These are phyloP conservation scores for Pestalotiopsis sp. DNA, from an alignment of 2,329 filamentous ascomycete species.

Conservation along the genomic window DNA sequence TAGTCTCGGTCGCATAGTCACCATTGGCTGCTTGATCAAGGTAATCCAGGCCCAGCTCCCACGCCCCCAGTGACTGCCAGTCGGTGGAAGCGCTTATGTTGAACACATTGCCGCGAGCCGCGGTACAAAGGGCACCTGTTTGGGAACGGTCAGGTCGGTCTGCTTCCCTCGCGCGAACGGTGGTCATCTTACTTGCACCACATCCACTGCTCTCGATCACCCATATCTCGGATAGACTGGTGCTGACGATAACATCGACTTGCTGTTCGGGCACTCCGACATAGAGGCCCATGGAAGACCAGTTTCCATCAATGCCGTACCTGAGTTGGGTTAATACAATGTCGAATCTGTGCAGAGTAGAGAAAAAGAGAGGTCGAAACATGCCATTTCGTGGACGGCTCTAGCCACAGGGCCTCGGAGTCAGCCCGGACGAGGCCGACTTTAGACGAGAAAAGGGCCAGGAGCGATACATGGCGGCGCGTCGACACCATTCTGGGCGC, in stretches of 20 bases:
- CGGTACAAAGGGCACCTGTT: constrained; percentile 50
- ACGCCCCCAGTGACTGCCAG: constrained; percentile 61
- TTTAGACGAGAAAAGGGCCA: constrained; percentile 25
- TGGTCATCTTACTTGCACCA: constrained; percentile 39
- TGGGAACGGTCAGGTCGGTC: neutral
- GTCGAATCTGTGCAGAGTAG: constrained; percentile 3
- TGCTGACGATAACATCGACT: constrained; percentile 62
- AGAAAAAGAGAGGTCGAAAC: constrained; percentile 12
- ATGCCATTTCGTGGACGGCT: constrained; percentile 32
- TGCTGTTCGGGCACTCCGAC: constrained; percentile 45
- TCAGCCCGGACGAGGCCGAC: constrained; percentile 25
- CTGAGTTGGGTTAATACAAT: constrained; percentile 25
- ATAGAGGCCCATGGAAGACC: constrained; percentile 68
- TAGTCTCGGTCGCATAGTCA: constrained; percentile 59
- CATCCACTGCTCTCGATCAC: constrained; percentile 62
- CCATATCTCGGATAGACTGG: constrained; percentile 71
- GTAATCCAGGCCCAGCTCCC: constrained; percentile 59
- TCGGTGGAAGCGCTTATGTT: constrained; percentile 51
- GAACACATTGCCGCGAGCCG: constrained; percentile 60
- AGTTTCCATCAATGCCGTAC: constrained; percentile 58
- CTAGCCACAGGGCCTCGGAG: constrained; percentile 28
- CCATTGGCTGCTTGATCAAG: constrained; percentile 62
- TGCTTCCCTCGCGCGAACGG: neutral
- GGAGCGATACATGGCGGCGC: constrained; percentile 21
- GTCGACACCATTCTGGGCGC: constrained; percentile 24